Conservation (phyloP, 768 basidiomycete genomes). For the Termitomyces eurrhizus region DNA sequence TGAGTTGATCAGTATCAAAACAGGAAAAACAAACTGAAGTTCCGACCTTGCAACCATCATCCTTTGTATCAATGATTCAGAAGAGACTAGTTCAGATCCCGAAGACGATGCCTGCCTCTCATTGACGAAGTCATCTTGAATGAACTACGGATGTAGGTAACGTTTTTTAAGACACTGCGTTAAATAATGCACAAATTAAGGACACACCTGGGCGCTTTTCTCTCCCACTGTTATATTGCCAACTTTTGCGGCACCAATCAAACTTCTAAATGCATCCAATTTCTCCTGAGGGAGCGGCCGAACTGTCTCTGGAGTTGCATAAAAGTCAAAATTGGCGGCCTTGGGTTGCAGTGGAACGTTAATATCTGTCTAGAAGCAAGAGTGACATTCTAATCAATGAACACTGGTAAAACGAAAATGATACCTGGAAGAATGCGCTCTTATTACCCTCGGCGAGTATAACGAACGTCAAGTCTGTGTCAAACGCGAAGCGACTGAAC, state of each 20-base stretch:
- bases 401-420: neutral
- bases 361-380: slow-evolving; percentile 48
- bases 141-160: slow-evolving; percentile 40
- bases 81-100: slow-evolving; percentile 34
- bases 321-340: slow-evolving; percentile 32
- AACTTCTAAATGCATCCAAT: slow-evolving; percentile 51
- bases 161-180: neutral
- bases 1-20: neutral
- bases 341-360: slow-evolving; percentile 44
- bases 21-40: neutral
- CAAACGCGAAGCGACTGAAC: slow-evolving; percentile 67
- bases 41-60: slow-evolving; percentile 70
- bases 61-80: slow-evolving; percentile 62
- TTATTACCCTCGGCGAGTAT: slow-evolving; percentile 59
- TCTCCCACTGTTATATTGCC: slow-evolving; percentile 53
- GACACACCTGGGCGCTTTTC: slow-evolving; percentile 53
- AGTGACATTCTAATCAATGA: slow-evolving; percentile 1
- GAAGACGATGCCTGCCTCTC: slow-evolving; percentile 32
- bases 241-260: slow-evolving; percentile 58
- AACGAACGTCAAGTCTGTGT: slow-evolving; percentile 69
- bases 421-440: slow-evolving; percentile 72
- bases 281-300: slow-evolving; percentile 41
- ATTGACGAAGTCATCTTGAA: slow-evolving; percentile 71
- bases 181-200: neutral
- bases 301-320: slow-evolving; percentile 44